Evolutionary conservation across 257 asterid species (phyloP).

Genomic region (Ophiorrhiza pumila): DNA sequence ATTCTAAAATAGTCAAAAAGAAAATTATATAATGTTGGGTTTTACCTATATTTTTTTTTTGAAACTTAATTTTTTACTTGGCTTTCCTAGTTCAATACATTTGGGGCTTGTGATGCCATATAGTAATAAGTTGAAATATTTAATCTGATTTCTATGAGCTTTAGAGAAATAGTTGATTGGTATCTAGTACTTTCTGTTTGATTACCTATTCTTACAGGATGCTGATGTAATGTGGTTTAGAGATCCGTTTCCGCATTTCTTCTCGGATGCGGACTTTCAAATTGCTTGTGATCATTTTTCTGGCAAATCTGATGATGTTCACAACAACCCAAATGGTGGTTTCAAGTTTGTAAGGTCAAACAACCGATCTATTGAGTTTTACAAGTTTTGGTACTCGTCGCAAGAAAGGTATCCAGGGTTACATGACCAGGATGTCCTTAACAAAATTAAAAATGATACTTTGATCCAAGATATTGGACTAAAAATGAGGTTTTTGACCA

Average conservation of each 20-base stretch:
- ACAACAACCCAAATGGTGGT: constrained; percentile 63
- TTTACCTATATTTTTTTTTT: background rate
- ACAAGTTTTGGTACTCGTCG: constrained; percentile 67
- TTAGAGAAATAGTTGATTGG: constrained; percentile 1
- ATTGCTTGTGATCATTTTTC: constrained; percentile 69
- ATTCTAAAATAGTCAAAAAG: background rate
- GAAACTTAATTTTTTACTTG: background rate
- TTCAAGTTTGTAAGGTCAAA: constrained; percentile 60
- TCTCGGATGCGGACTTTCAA: constrained; percentile 56
- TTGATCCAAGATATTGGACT: constrained; percentile 44
- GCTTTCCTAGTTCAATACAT: background rate
- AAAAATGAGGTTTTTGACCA: constrained; percentile 55
- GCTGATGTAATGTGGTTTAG: constrained; percentile 81
- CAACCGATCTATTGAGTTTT: constrained; percentile 58
- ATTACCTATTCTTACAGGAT: constrained; percentile 36
- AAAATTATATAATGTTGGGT: background rate
- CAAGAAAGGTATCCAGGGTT: constrained; percentile 47
- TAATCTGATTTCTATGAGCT: background rate
- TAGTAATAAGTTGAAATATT: background rate
- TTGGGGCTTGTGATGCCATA: background rate
- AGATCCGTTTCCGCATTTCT: constrained; percentile 55
- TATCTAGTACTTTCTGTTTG: constrained; percentile 13
- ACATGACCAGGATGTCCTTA: constrained; percentile 77
- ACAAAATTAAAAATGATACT: constrained; percentile 46
- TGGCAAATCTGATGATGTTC: constrained; percentile 44